Conservation (phyloP, 2,329 filamentous ascomycete species). For the Leptographium lundbergii region DNA sequence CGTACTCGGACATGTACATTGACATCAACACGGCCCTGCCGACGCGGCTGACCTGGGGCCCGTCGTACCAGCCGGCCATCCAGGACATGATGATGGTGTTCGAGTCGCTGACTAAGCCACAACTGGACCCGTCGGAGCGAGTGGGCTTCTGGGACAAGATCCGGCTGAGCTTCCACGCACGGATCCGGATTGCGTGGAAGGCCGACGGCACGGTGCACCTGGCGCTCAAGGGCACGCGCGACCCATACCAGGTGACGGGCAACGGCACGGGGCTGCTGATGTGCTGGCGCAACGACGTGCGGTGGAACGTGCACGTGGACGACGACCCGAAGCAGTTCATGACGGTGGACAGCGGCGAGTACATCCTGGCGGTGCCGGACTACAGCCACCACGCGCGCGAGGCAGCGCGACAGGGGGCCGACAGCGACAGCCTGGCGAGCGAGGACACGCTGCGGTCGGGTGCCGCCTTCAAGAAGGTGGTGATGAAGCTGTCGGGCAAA, state of each 20-base stretch:
- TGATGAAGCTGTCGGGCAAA: slow-evolving; percentile 96
- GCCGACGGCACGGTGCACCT: slow-evolving; percentile 93
- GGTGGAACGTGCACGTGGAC: slow-evolving; percentile 71
- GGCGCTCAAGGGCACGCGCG: slow-evolving; percentile 78
- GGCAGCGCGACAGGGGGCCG: slow-evolving; percentile 34
- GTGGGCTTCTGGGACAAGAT: slow-evolving; percentile 99
- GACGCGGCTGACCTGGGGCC: slow-evolving; percentile 91
- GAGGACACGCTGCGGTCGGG: slow-evolving; percentile 56
- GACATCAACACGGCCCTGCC: slow-evolving; percentile 89
- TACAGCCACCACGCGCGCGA: slow-evolving; percentile 78
- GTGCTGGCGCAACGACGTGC: slow-evolving; percentile 95
- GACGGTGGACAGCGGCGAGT: slow-evolving; percentile 90
- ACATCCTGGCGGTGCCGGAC: slow-evolving; percentile 86
- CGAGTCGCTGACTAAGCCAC: slow-evolving; percentile 93
- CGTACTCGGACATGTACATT: slow-evolving; percentile 82
- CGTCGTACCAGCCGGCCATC: slow-evolving; percentile 93
- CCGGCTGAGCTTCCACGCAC: slow-evolving; percentile 82
- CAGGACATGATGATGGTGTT: slow-evolving; percentile 99
- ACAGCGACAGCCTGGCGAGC: slow-evolving; percentile 46
- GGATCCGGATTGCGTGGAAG: slow-evolving; percentile 81
- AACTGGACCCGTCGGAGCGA: slow-evolving; percentile 81
- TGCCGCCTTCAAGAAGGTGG: slow-evolving; percentile 91
- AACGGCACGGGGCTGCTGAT: slow-evolving; percentile 92
- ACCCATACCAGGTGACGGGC: slow-evolving; percentile 87
- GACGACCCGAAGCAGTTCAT: slow-evolving; percentile 89